Conservation (phyloP, 1,284 basidiomycete species). For the Phellopilus nigrolimitatus region DNA sequence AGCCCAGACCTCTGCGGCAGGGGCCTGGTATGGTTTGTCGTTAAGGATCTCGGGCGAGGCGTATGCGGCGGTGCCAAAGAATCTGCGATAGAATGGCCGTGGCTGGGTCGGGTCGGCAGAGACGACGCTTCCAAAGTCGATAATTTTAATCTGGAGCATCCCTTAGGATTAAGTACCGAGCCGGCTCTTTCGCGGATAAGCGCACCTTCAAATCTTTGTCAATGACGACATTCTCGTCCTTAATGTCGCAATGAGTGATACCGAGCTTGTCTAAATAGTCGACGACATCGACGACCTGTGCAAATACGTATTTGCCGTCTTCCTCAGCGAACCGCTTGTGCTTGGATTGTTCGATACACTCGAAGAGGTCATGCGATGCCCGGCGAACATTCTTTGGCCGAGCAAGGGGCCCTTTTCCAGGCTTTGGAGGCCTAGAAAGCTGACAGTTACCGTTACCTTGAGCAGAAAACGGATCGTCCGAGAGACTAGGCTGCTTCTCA, state of each 20-base stretch:
- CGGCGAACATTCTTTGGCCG: constrained; percentile 60
- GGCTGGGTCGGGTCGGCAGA: constrained; percentile 64
- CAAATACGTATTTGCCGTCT: constrained; percentile 78
- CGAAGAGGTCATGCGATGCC: constrained; percentile 86
- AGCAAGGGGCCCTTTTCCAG: background rate
- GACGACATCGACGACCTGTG: constrained; percentile 84
- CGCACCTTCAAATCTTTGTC: constrained; percentile 66
- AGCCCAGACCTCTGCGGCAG: constrained; percentile 46
- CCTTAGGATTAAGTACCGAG: constrained; percentile 4
- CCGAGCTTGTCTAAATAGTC: constrained; percentile 72
- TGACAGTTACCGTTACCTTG: background rate
- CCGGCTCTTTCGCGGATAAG: too few species aligned
- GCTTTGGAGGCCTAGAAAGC: background rate
- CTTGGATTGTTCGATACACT: constrained; percentile 85
- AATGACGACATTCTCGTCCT: constrained; percentile 90
- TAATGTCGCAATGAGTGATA: constrained; percentile 88
- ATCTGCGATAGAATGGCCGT: constrained; percentile 66
- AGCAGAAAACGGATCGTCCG: background rate
- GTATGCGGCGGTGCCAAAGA: constrained; percentile 80
- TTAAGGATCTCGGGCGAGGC: constrained; percentile 78
- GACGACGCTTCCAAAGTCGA: constrained; percentile 90
- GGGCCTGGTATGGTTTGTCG: constrained; percentile 53
- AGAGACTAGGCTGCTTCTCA: background rate
- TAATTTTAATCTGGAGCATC: constrained; percentile 71
- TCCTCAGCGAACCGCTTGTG: constrained; percentile 76